Evolutionary conservation across 768 basidiomycete species (phyloP).

Genomic region (Russula olivacea): DNA sequence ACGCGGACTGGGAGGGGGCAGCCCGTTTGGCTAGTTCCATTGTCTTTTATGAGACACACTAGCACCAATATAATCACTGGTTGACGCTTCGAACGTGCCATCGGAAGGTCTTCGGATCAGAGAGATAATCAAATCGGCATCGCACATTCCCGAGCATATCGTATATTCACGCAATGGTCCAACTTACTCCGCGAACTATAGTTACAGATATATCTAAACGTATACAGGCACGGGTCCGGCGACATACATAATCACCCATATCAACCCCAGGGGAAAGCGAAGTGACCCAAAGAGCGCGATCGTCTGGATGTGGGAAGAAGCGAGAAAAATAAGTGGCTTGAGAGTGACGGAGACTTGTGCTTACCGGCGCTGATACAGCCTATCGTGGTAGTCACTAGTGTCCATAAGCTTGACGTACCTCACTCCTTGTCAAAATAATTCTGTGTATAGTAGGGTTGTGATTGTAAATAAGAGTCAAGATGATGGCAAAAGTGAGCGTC

Average conservation of each 20-base stretch:
- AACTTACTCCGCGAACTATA: background rate
- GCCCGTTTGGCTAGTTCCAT: background rate
- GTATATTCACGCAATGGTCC: background rate
- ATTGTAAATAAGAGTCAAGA: background rate
- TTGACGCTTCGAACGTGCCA: background rate
- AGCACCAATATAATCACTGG: background rate
- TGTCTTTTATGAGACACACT: background rate
- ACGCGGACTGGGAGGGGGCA: background rate
- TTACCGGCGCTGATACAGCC: background rate
- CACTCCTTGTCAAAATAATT: background rate
- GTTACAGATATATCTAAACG: background rate
- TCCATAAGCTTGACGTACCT: background rate
- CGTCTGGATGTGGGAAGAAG: background rate
- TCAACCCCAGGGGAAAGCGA: no score
- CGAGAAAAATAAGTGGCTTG: background rate
- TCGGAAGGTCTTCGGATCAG: slow-evolving; percentile 1
- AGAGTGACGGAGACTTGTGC: background rate
- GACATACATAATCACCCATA: background rate
- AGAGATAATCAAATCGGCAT: background rate
- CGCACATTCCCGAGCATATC: background rate
- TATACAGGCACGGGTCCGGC: background rate
- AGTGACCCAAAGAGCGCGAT: background rate
- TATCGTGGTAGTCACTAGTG: background rate
- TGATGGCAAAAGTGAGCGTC: background rate
- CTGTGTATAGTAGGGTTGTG: background rate